Base-by-base conservation (phyloP, 176 grass and related monocot species). In the Alopecurus myosuroides region DNA sequence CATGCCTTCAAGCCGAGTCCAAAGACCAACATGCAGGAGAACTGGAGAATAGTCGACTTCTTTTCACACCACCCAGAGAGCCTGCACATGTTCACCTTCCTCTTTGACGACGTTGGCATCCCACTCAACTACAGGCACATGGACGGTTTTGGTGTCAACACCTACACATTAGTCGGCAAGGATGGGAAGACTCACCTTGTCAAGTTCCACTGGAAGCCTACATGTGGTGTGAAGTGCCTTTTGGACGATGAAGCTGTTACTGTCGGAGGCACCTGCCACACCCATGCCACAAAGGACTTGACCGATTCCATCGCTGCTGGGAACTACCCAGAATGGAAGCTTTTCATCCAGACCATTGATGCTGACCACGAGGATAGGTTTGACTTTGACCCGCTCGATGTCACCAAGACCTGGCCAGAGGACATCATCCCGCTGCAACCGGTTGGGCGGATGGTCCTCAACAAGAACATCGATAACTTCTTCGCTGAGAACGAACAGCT, bases 21-120 rank as follows among this genome's bases (percentile, higher is more conserved):
- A 19, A 97, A 97, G 88, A 90, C 91, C 83, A 92, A 97, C 71
- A 84, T 97, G 44, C 91, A 97, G 79, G 94, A 97, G 66, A 86
- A 97, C 82, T 97, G 91, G 94, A 91, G 94, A 82, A 85, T 97
- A 37, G 87, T 94, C 2, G 94, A 97, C 70, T 97, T 97, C 92
- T 97, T 97, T 78, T 94, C 94, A 0, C 94, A 97, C 80, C 94
- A 97, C 79, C 94, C 92, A 2, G 94, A 97, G 88, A 97, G 94
- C 25, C 77, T 97, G 56, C 94, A 97, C 58, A 97, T 97, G 94
- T 94, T 97, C 88, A 85, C 80, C 79, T 97, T 97, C 80, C 89
- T 97, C 45, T 97, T 97, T 50, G 94, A 97, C 30, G 94, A 97
- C 88, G 85, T 94, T 33, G 94, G 94, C 66, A 85, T 97, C 26